phyloP scores from a whole-genome alignment of 176 grass and related monocot genomes.

The Raddia distichophylla region DNA sequence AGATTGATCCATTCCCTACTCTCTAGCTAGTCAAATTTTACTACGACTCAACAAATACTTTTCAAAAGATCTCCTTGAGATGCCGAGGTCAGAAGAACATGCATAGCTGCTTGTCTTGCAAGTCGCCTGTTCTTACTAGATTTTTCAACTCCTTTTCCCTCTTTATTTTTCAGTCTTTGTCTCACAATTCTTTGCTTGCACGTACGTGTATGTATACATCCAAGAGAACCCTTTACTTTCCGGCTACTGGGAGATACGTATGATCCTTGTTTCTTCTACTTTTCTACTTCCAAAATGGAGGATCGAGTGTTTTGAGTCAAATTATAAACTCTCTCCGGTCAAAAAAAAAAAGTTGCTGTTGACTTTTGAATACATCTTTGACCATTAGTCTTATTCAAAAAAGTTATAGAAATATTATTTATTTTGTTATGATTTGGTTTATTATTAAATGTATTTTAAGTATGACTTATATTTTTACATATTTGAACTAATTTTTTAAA shows the following conservation, averaged over 20 bases:
- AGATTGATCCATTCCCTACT: neutral
- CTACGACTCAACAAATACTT: neutral
- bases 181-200: slow-evolving; percentile 35
- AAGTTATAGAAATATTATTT: no score
- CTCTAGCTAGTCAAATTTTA: slow-evolving; percentile 27
- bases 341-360: no score
- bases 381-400: no score
- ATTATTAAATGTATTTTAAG: no score
- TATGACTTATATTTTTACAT: no score
- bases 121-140: slow-evolving; percentile 7
- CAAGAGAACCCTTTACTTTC: slow-evolving; percentile 33
- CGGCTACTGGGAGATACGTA: slow-evolving; percentile 11
- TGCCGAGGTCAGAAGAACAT: neutral
- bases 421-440: no score
- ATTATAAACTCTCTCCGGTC: neutral
- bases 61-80: slow-evolving; percentile 24
- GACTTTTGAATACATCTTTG: no score
- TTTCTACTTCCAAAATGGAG: slow-evolving; percentile 1
- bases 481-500: no score
- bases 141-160: neutral
- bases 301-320: neutral
- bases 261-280: slow-evolving; percentile 13
- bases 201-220: neutral
- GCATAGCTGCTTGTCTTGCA: slow-evolving; percentile 31
- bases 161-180: neutral